Percentiles rank a stretch among this genome's conserved stretches.
phyloP scores from a whole-genome alignment of 768 basidiomycete species.

The Xerocomellus chrysenteron region DNA sequence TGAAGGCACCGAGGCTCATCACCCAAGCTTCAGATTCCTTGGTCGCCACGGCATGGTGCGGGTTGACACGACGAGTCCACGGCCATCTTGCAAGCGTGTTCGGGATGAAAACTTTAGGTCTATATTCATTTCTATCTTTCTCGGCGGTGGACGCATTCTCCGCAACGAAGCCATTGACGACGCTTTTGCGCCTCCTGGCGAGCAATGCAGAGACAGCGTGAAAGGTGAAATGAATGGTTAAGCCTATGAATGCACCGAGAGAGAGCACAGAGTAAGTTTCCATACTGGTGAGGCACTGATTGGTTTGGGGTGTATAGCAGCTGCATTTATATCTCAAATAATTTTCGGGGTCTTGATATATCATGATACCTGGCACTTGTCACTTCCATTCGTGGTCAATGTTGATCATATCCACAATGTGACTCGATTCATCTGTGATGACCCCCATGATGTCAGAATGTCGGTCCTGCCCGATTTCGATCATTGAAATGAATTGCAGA shows the following conservation, averaged over 20 bases:
- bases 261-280: constrained; percentile 3
- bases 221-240: not conserved
- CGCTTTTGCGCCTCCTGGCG: not conserved
- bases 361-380: no score
- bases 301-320: not conserved
- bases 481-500: no score
- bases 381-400: no score
- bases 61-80: constrained; percentile 14
- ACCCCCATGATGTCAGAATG: no score
- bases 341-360: not conserved
- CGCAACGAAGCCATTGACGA: not conserved
- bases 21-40: constrained; percentile 13
- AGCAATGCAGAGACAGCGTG: not conserved
- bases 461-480: no score
- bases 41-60: constrained; percentile 5
- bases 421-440: no score
- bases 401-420: no score
- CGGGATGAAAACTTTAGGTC: constrained; percentile 13
- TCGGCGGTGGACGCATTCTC: not conserved
- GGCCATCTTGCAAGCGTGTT: constrained; percentile 19
- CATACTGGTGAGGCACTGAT: not conserved
- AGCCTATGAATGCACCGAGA: not conserved
- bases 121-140: not conserved
- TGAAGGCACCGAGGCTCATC: constrained; percentile 8
- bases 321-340: not conserved